phyloP scores from a whole-genome alignment of 2,329 filamentous ascomycete genomes.

The Ophiostoma sp. region DNA sequence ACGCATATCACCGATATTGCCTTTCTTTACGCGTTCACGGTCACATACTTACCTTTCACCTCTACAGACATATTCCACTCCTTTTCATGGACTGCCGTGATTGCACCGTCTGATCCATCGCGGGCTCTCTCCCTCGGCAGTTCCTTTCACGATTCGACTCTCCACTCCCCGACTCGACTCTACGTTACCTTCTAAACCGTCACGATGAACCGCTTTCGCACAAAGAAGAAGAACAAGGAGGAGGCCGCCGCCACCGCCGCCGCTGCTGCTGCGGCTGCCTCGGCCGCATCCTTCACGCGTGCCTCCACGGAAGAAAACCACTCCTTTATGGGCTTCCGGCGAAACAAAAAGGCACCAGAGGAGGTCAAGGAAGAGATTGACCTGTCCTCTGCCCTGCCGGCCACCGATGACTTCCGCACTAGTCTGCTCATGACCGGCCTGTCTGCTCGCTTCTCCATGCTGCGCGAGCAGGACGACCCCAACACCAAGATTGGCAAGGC shows the following conservation, averaged over 20 bases:
- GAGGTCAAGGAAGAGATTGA: constrained; percentile 59
- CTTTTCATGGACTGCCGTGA: constrained; percentile 6
- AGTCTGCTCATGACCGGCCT: constrained; percentile 93
- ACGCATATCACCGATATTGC: too few relatives aligned
- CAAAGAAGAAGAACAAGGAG: constrained; percentile 64
- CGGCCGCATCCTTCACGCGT: constrained; percentile 29
- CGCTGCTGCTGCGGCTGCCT: constrained; percentile 12
- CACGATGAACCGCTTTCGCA: constrained; percentile 71
- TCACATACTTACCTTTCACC: background rate
- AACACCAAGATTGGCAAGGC: constrained; percentile 85
- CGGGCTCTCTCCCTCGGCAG: constrained; percentile 12
- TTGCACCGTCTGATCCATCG: constrained; percentile 9
- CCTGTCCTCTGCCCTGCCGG: constrained; percentile 66
- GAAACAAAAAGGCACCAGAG: constrained; percentile 49
- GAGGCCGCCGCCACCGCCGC: constrained; percentile 33
- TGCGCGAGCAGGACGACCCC: constrained; percentile 89
- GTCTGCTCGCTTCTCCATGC: constrained; percentile 93
- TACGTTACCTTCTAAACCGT: background rate
- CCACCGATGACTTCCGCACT: constrained; percentile 85
- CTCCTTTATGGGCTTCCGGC: constrained; percentile 47
- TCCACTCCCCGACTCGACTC: background rate
- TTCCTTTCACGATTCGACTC: background rate
- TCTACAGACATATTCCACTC: background rate
- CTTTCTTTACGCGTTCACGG: too few relatives aligned
- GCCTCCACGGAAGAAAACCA: constrained; percentile 51